Percentiles rank a stretch among this genome's conserved stretches.
phyloP scores from a whole-genome alignment of 441 rosid genomes.

The Adansonia rubrostipa region DNA sequence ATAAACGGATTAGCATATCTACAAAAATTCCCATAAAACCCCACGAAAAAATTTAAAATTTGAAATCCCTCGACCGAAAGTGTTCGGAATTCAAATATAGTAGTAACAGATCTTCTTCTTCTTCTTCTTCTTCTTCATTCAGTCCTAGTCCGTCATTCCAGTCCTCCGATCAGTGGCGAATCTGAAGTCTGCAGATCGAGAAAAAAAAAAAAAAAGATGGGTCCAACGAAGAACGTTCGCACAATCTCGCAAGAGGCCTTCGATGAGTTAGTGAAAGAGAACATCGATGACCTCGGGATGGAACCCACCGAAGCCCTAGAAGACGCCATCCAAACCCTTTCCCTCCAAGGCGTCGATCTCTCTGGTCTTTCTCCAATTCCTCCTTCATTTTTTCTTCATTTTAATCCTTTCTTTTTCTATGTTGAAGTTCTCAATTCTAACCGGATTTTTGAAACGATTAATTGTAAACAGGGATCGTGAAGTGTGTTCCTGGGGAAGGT shows the following conservation, averaged over 20 bases:
- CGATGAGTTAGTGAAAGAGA: conserved; percentile 83
- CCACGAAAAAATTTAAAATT: not conserved
- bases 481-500: conserved; percentile 72
- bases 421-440: not conserved
- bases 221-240: conserved; percentile 50
- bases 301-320: conserved; percentile 88
- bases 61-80: not conserved
- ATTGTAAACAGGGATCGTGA: conserved; percentile 61
- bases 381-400: not conserved
- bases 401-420: not conserved
- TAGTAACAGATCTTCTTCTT: not conserved
- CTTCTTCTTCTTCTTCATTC: too few relatives aligned
- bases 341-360: conserved; percentile 96
- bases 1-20: too few relatives aligned
- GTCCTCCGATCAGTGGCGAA: not conserved
- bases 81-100: not conserved
- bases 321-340: conserved; percentile 84
- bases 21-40: not conserved
- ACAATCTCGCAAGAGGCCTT: conserved; percentile 88
- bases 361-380: conserved; percentile 48
- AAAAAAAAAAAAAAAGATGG: conserved; percentile 26
- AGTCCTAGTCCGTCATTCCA: not conserved
- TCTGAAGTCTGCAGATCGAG: not conserved
- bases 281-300: conserved; percentile 87
- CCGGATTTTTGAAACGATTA: not conserved